Percentiles rank a stretch among this genome's conserved stretches.
Conservation (phyloP, 176 grass and related monocot genomes). For the Microstegium vimineum region DNA sequence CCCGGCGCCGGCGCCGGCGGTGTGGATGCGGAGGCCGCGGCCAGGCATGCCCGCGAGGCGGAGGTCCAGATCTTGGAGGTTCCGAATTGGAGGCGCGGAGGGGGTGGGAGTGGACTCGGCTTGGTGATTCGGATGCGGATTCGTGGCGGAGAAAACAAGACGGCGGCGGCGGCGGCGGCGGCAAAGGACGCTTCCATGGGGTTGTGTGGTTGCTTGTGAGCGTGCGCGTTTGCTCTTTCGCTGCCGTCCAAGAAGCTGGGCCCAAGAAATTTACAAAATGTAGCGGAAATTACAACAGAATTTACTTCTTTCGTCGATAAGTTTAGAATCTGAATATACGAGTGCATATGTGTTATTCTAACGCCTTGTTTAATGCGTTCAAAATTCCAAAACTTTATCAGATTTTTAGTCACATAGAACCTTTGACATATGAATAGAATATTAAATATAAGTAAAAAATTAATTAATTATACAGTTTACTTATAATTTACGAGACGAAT, state of each 20-base stretch:
- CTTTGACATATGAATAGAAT: no score
- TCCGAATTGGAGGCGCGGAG: slow-evolving; percentile 19
- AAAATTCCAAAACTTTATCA: no score
- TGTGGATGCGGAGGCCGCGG: slow-evolving; percentile 35
- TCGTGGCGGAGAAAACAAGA: slow-evolving; percentile 18
- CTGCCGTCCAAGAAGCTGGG: slow-evolving; percentile 16
- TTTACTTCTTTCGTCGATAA: no score
- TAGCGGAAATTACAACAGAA: neutral
- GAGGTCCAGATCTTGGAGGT: slow-evolving; percentile 27
- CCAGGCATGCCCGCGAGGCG: neutral
- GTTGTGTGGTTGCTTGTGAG: neutral
- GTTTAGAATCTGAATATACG: no score
- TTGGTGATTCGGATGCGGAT: slow-evolving; percentile 20
- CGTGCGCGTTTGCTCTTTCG: neutral
- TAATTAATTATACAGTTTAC: no score
- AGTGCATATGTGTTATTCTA: no score
- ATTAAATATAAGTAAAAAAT: no score
- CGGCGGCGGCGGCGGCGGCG: slow-evolving; percentile 2
- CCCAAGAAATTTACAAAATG: neutral
- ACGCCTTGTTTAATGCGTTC: no score
- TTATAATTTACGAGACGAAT: no score
- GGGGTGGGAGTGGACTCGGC: neutral
- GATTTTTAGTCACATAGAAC: no score
- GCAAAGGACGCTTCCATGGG: slow-evolving; percentile 40
- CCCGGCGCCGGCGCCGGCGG: slow-evolving; percentile 41